Evolutionary conservation across 495 filamentous ascomycete species (phyloP).

Genomic region (Talaromyces wortmannii): DNA sequence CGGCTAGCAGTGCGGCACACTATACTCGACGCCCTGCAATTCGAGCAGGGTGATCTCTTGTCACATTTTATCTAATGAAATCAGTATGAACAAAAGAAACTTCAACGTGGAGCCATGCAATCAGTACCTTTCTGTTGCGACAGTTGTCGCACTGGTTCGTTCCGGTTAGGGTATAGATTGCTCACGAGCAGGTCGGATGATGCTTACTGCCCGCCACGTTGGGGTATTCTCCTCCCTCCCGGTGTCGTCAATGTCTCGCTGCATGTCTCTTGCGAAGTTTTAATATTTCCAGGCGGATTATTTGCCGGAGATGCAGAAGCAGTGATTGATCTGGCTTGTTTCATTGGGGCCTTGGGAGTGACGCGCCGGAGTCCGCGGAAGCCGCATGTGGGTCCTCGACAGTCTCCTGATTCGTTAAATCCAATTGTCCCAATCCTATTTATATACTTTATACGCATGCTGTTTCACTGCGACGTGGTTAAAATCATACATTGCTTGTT

Average conservation of each 20-base stretch:
- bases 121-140: slow-evolving; percentile 1
- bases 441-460: not conserved
- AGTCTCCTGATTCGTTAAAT: not conserved
- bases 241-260: not conserved
- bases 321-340: not conserved
- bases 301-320: not conserved
- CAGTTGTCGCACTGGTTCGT: slow-evolving; percentile 3
- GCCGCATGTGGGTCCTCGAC: not conserved
- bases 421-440: not conserved
- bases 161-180: not conserved
- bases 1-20: slow-evolving; percentile 52
- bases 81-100: not conserved
- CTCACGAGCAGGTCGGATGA: not conserved
- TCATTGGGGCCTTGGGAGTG: too few relatives aligned
- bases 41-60: slow-evolving; percentile 38
- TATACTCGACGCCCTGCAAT: slow-evolving; percentile 35
- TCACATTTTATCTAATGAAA: slow-evolving; percentile 33
- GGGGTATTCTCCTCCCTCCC: not conserved
- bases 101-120: too few relatives aligned
- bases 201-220: slow-evolving; percentile 1
- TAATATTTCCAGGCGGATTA: too few relatives aligned
- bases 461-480: not conserved
- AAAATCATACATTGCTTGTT: not conserved
- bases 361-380: not conserved
- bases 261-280: not conserved